phyloP scores from a whole-genome alignment of 257 asterid species.

The Jaltomata sinuosa region DNA sequence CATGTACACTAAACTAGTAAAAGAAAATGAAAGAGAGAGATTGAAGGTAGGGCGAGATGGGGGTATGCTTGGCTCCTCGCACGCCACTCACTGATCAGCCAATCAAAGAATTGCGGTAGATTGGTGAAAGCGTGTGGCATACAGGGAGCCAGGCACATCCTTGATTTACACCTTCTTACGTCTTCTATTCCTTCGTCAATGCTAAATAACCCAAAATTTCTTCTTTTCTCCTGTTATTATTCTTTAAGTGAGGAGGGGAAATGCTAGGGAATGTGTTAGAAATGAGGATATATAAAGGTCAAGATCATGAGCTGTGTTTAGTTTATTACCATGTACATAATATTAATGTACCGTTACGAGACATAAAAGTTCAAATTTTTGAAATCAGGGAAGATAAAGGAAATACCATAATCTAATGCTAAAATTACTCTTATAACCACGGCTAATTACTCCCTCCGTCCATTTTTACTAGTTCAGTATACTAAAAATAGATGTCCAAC shows the following conservation, averaged over 20 bases:
- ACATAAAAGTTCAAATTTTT: background rate
- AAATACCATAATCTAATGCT: background rate
- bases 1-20: too few species aligned
- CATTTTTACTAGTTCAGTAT: too few species aligned
- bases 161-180: background rate
- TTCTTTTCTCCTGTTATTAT: background rate
- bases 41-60: background rate
- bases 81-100: background rate
- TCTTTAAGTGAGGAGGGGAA: background rate
- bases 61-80: background rate
- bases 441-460: background rate
- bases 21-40: background rate
- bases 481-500: too few species aligned
- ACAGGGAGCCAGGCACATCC: background rate
- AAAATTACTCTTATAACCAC: background rate
- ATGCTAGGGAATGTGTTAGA: background rate
- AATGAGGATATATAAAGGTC: background rate
- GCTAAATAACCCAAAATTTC: background rate
- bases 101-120: background rate
- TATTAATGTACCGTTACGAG: background rate
- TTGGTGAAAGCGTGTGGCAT: background rate
- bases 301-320: background rate
- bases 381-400: background rate
- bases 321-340: background rate
- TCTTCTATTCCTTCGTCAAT: background rate